Base-by-base conservation (phyloP, 2,329 filamentous ascomycete genomes). In the Rhytidhysteron rufulum region DNA sequence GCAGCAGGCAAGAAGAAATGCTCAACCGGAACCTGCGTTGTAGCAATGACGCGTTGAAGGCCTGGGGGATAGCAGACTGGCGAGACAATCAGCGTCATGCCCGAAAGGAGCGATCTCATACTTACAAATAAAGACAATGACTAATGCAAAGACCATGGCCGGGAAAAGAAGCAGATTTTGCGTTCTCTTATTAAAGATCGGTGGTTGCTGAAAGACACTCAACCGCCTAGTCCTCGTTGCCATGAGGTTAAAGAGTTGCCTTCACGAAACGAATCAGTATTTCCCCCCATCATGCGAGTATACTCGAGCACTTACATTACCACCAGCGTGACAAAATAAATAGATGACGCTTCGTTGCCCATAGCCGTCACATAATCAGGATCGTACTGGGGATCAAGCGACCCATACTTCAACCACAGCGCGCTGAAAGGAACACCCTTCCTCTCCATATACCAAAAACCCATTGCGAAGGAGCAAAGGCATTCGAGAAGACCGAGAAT, bases 301-400 rank as follows among this genome's bases (percentile, higher is more conserved):
- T n/a, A n/a, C n/a, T n/a, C n/a, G n/a, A n/a, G n/a, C n/a, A n/a
- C 74, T 61, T 69, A 78, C 84, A 90, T 88, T 35, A 90, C 81
- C 2, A 91, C 86, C 17, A 91, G 69, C 43, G 83, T 90, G 50
- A 89, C 78, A 53, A 90, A 90, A 63, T 90, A 90, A 44, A 91
- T 82, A 13, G 81, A 85, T 27, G 78, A 83, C 0, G 83, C 84
- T 44, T 77, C 73, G 47, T 82, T 83, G 18, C 85, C 66, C 46
- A 78, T 73, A 20, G 68, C 61, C 0, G 65, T 67, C 21, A 64
- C 46, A 22, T 50, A 55, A 13, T 53, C 52, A 1, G 46, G 18
- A 34, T 57, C 54, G 38, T 55, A 62, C 22, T 54, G 41, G 1
- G 47, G 15, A 31, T 56, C 52, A 31, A 55, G 54, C 2, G 49